Conservation (phyloP, 768 basidiomycete species). For the Sarcodon sp. region DNA sequence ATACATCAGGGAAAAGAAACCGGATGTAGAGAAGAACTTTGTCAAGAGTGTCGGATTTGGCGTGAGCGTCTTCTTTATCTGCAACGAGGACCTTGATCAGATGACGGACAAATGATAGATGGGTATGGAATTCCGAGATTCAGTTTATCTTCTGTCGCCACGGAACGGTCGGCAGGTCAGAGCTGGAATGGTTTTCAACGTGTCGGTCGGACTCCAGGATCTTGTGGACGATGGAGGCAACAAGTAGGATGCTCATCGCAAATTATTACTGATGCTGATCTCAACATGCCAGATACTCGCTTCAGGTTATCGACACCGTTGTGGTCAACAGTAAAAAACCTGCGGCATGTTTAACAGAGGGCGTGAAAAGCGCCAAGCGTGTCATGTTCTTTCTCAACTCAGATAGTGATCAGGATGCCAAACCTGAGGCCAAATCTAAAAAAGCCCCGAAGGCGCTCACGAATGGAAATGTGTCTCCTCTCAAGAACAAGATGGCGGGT, state of each 20-base stretch:
- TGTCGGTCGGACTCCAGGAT: conserved; percentile 78
- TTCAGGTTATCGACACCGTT: conserved; percentile 84
- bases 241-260: conserved; percentile 33
- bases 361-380: conserved; percentile 74
- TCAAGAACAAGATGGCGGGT: conserved; percentile 63
- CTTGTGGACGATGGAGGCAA: conserved; percentile 65
- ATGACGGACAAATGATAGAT: conserved; percentile 35
- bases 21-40: conserved; percentile 74
- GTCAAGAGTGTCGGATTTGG: conserved; percentile 87
- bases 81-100: not conserved
- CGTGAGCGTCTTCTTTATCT: conserved; percentile 28
- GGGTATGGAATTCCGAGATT: conserved; percentile 92
- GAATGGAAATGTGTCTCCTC: conserved; percentile 52
- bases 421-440: conserved; percentile 25
- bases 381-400: conserved; percentile 75
- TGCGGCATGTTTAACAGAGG: conserved; percentile 66
- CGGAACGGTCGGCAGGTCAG: conserved; percentile 68
- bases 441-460: conserved; percentile 41
- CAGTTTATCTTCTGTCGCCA: conserved; percentile 64
- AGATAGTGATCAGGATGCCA: conserved; percentile 42
- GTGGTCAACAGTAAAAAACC: conserved; percentile 50
- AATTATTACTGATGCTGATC: not conserved
- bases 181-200: conserved; percentile 75
- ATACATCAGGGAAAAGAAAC: conserved; percentile 64
- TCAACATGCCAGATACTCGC: conserved; percentile 49